Evolutionary conservation across 2,329 filamentous ascomycete species (phyloP).

Genomic region (Trichoderma sp.): DNA sequence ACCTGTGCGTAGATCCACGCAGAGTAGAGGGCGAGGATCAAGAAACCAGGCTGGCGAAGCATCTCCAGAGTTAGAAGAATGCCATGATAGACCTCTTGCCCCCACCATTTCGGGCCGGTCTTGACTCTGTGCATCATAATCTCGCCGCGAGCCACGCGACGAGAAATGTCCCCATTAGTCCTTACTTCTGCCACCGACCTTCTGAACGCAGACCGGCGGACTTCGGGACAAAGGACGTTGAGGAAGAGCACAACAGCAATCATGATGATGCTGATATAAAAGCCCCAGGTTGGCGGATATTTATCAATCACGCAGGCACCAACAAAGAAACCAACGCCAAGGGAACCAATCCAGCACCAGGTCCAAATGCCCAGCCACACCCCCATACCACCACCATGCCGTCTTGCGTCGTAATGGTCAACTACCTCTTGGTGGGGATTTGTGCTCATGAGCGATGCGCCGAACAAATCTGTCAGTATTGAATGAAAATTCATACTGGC

Average conservation of each 20-base stretch:
- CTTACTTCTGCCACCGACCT: slow-evolving; percentile 69
- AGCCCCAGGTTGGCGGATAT: slow-evolving; percentile 71
- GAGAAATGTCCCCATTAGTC: slow-evolving; percentile 55
- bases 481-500: slow-evolving; percentile 77
- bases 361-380: slow-evolving; percentile 80
- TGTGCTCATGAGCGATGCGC: slow-evolving; percentile 72
- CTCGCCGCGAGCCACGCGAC: slow-evolving; percentile 70
- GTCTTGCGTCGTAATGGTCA: slow-evolving; percentile 67
- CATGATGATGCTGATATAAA: slow-evolving; percentile 73
- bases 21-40: slow-evolving; percentile 71
- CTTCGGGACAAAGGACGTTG: slow-evolving; percentile 73
- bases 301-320: slow-evolving; percentile 70
- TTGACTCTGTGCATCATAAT: slow-evolving; percentile 75
- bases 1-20: slow-evolving; percentile 80
- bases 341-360: slow-evolving; percentile 74
- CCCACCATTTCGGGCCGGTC: slow-evolving; percentile 76
- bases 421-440: slow-evolving; percentile 75
- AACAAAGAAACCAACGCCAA: slow-evolving; percentile 72
- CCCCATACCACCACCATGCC: slow-evolving; percentile 77
- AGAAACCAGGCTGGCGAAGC: slow-evolving; percentile 74
- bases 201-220: slow-evolving; percentile 69
- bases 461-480: slow-evolving; percentile 74
- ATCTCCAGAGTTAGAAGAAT: slow-evolving; percentile 68
- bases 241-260: slow-evolving; percentile 67
- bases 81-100: slow-evolving; percentile 74